Percentiles rank a stretch among this genome's conserved stretches.
Evolutionary conservation across 257 asterid species (phyloP).

Genomic region (Rauvolfia tetraphylla): DNA sequence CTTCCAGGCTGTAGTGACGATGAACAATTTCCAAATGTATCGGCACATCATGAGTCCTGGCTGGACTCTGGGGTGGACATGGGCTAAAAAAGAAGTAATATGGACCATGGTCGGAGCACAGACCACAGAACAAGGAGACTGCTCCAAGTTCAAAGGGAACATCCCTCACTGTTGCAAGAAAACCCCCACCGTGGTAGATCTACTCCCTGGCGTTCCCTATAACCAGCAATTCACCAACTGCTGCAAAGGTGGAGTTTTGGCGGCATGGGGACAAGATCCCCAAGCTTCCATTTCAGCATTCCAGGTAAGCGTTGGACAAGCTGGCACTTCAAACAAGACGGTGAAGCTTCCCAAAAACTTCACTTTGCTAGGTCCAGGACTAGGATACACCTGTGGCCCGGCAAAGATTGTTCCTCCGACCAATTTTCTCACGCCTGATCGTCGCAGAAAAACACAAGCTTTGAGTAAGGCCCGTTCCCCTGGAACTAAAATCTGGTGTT

Average conservation of each 20-base stretch:
- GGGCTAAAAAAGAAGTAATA: conserved; percentile 81
- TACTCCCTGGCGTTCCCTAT: conserved; percentile 77
- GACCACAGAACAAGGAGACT: conserved; percentile 79
- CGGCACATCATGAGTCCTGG: conserved; percentile 81
- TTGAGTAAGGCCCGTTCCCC: conserved; percentile 41
- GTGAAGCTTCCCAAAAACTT: conserved; percentile 73
- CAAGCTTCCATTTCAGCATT: conserved; percentile 48
- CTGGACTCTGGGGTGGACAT: conserved; percentile 76
- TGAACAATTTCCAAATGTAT: conserved; percentile 68
- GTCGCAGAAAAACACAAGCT: conserved; percentile 67
- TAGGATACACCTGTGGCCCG: conserved; percentile 80
- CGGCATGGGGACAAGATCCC: conserved; percentile 74
- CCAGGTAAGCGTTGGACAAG: conserved; percentile 73
- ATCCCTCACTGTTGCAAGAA: conserved; percentile 79
- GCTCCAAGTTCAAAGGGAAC: conserved; percentile 72
- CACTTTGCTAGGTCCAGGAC: conserved; percentile 69
- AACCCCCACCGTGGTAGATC: conserved; percentile 57
- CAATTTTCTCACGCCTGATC: conserved; percentile 59
- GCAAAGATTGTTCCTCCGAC: conserved; percentile 71
- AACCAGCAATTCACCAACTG: conserved; percentile 70
- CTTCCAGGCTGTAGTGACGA: conserved; percentile 56
- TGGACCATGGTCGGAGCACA: conserved; percentile 74
- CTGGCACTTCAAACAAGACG: conserved; percentile 67
- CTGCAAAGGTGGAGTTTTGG: conserved; percentile 71
- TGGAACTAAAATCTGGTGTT: neutral